A percentile compares a stretch with the other conserved stretches of the same genome.
Conservation (phyloP, 2,329 filamentous ascomycete genomes). For the Aspergillus ustus region DNA sequence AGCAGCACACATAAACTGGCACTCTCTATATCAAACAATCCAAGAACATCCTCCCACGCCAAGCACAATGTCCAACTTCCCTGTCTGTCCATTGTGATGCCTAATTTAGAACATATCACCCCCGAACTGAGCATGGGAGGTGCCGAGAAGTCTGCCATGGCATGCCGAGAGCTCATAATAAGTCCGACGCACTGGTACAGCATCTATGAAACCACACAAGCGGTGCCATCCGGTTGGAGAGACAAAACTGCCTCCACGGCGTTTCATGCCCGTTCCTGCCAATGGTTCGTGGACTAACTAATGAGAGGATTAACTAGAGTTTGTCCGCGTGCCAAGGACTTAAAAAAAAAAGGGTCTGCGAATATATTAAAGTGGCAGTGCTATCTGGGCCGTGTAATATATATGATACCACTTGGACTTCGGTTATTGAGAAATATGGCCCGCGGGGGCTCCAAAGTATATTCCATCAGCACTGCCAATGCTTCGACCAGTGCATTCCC, state of each 20-base stretch:
- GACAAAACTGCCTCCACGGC: background rate
- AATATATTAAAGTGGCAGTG: background rate
- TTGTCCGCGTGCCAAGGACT: background rate
- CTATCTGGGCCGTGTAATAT: background rate
- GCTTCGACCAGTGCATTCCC: no score
- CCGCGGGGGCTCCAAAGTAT: no score
- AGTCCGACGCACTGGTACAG: background rate
- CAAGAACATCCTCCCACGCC: background rate
- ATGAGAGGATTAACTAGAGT: background rate
- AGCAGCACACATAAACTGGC: background rate
- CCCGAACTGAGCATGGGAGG: background rate
- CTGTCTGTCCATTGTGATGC: background rate
- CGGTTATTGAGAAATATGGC: background rate
- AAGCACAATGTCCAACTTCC: background rate
- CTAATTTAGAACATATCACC: background rate
- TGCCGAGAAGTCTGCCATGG: background rate
- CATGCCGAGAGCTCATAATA: background rate
- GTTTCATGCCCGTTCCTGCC: background rate
- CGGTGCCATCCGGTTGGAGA: background rate
- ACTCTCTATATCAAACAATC: background rate
- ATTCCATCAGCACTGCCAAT: no score
- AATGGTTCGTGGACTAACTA: background rate
- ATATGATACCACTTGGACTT: background rate
- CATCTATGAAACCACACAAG: background rate
- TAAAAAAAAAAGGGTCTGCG: background rate